Conservation (phyloP, 108 stramenopile genomes). For the Stephanodiscus triporus region DNA sequence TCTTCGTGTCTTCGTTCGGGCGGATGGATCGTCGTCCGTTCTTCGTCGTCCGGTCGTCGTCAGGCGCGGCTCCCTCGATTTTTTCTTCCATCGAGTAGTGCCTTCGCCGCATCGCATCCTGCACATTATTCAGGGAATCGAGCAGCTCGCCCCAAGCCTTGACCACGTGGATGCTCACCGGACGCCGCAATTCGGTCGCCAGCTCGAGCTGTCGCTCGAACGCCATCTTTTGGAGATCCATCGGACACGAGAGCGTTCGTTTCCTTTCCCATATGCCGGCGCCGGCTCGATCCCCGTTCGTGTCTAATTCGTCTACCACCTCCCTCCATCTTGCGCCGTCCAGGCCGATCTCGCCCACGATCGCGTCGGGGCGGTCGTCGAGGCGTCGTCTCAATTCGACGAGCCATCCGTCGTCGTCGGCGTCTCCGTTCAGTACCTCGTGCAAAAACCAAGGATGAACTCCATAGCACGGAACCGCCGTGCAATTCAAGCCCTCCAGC, state of each 20-base stretch:
- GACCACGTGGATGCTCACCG: constrained; percentile 85
- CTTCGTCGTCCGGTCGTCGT: neutral
- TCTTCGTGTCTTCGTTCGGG: no score
- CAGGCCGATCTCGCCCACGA: constrained; percentile 88
- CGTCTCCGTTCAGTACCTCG: constrained; percentile 43
- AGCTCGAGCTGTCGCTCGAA: constrained; percentile 70
- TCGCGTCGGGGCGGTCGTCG: constrained; percentile 49
- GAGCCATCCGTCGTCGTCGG: constrained; percentile 51
- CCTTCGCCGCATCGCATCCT: constrained; percentile 27
- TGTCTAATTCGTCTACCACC: constrained; percentile 12
- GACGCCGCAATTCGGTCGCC: constrained; percentile 63
- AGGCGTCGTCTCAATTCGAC: constrained; percentile 49
- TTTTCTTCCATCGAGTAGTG: constrained; percentile 1
- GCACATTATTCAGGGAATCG: constrained; percentile 41
- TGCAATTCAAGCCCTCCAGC: neutral
- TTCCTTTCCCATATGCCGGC: constrained; percentile 50
- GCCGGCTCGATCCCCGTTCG: neutral
- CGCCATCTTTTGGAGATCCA: constrained; percentile 66
- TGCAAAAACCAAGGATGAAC: constrained; percentile 90
- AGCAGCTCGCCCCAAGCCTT: constrained; percentile 72
- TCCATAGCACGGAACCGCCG: constrained; percentile 75
- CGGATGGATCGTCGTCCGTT: constrained; percentile 9
- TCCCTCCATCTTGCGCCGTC: constrained; percentile 67
- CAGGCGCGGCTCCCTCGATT: constrained; percentile 8
- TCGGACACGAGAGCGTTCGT: constrained; percentile 60